A percentile compares a stretch with the other conserved stretches of the same genome.
These are phyloP conservation scores for Groenewaldozyma auringiensis DNA, from an alignment of 1,139 yeast species.

Conservation along the genomic window DNA sequence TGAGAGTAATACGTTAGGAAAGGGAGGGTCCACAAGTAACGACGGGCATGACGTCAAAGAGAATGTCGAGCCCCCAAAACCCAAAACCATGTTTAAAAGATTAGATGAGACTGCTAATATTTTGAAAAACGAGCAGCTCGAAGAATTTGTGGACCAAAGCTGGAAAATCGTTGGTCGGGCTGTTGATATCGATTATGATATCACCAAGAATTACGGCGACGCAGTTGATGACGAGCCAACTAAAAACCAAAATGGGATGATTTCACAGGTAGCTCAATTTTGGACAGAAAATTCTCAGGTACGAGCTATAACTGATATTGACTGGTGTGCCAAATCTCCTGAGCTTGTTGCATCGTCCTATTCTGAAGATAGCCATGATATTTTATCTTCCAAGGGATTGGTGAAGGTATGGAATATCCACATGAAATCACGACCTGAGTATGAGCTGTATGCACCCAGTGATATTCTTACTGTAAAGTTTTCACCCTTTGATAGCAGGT, in stretches of 20 bases:
- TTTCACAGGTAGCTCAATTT: conserved; percentile 22
- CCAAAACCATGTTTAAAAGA: conserved; percentile 2
- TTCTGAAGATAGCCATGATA: conserved; percentile 22
- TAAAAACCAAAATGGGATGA: conserved; percentile 8
- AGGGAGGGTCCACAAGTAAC: not conserved
- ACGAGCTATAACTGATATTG: conserved; percentile 36
- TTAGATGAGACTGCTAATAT: conserved; percentile 13
- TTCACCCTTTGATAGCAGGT: conserved; percentile 33
- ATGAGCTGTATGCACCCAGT: conserved; percentile 42
- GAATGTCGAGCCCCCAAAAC: not conserved
- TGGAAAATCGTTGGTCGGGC: conserved; percentile 37
- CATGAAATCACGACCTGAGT: conserved; percentile 42
- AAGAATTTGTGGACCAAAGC: conserved; percentile 33
- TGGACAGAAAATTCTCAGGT: conserved; percentile 20
- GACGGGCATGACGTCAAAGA: too few species aligned
- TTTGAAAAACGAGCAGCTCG: conserved; percentile 9
- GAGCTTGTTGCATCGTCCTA: conserved; percentile 39
- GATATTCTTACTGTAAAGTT: conserved; percentile 36
- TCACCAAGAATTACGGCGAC: conserved; percentile 29
- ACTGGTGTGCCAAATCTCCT: conserved; percentile 37
- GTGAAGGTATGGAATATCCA: conserved; percentile 37
- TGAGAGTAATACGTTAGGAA: not conserved
- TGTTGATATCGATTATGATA: conserved; percentile 28
- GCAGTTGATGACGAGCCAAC: conserved; percentile 10
- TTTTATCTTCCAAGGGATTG: conserved; percentile 28